Evolutionary conservation across 2,329 filamentous ascomycete genomes (phyloP), one percentile per base, ranked within the genome.

Genomic region (Stromatinia cepivora): DNA sequence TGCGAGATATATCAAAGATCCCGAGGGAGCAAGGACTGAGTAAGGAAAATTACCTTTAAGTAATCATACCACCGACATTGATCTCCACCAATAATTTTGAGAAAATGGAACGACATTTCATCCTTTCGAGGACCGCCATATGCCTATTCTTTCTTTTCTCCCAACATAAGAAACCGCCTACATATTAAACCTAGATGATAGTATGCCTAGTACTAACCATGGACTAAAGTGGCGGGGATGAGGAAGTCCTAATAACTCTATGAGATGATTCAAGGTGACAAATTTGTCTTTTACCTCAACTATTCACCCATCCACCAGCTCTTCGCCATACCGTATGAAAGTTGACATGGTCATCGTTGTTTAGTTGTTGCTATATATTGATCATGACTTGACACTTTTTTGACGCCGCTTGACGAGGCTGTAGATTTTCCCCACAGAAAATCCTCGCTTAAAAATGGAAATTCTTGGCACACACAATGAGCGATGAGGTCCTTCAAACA

Each of bases 391-490:
- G 17, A 54, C 31, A 10, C 15, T 48, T 57, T 42, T 66, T 25
- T 8, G 42, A 9, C n/a, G n/a, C 8, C 20, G 42, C 39, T 58
- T 25, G 50, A 69, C n/a, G 25, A 61, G 48, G 39, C 46, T 48
- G 17, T 42, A 50, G 46, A 53, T 65, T 68, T 66, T 68, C 71
- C 53, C 70, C 67, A 71, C 59, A 71, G 34, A 67, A 69, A 67
- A 58, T 64, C 48, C 67, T 74, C 72, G 72, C 69, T 71, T 74
- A 74, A 70, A 70, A 67, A 67, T 69, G 63, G 61, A 69, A 73
- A 73, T 70, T 74, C 73, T 74, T 73, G 73, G 73, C 73, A 67
- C 73, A 50, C 73, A 74, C 73, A 74, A 72, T 70, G 69, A 72
- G 70, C 70, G 56, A 67, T 62, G 67, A 66, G 62, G 70, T 63